These are phyloP conservation scores for Salix caprea DNA, from an alignment of 345 rosid species.

Conservation along the genomic window DNA sequence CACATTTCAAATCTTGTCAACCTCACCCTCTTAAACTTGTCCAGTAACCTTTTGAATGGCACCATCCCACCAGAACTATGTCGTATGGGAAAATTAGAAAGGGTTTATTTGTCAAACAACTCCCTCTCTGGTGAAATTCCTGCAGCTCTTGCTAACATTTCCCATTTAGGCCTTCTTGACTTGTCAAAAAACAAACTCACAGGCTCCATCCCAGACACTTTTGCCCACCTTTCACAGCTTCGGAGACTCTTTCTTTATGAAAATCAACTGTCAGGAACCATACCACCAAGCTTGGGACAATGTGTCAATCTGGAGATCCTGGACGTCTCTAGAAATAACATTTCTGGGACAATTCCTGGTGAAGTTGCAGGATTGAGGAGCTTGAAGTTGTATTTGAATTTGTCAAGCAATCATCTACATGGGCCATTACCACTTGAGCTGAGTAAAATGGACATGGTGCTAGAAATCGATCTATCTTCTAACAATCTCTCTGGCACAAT, in stretches of 20 bases:
- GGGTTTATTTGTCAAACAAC: constrained; percentile 73
- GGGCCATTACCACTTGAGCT: constrained; percentile 74
- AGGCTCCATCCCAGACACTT: constrained; percentile 72
- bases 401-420: constrained; percentile 66
- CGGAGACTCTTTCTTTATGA: constrained; percentile 55
- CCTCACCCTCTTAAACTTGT: constrained; percentile 73
- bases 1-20: constrained; percentile 66
- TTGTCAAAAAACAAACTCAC: constrained; percentile 77
- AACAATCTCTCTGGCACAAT: constrained; percentile 65
- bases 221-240: constrained; percentile 67
- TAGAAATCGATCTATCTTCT: constrained; percentile 75
- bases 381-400: constrained; percentile 76
- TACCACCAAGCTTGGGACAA: constrained; percentile 64
- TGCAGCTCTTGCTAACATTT: constrained; percentile 53
- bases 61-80: constrained; percentile 63
- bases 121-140: constrained; percentile 74
- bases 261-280: constrained; percentile 67
- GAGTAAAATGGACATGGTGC: constrained; percentile 95
- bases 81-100: constrained; percentile 61
- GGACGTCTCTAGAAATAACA: constrained; percentile 68
- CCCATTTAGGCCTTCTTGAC: constrained; percentile 78
- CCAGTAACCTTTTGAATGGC: constrained; percentile 72
- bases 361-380: constrained; percentile 67
- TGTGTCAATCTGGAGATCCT: constrained; percentile 77
- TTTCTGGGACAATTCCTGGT: constrained; percentile 61